These are phyloP conservation scores for Euphrasia confusa DNA, from an alignment of 257 asterid species.

Conservation along the genomic window DNA sequence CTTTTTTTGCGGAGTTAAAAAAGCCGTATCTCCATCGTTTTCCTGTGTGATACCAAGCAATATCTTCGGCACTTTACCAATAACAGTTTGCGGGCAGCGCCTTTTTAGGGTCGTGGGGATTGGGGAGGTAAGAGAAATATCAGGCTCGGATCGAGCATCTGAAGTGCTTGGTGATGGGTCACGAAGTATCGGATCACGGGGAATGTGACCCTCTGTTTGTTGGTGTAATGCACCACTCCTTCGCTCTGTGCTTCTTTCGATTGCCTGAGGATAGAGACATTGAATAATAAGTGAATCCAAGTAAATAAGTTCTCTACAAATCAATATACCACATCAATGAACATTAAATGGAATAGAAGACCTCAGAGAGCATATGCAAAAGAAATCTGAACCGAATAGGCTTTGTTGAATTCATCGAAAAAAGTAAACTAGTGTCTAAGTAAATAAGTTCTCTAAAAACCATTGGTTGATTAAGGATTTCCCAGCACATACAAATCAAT, in stretches of 20 bases:
- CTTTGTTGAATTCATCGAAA: too few relatives aligned
- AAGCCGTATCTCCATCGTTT: conserved; percentile 29
- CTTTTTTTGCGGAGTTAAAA: conserved; percentile 61
- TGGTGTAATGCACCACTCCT: conserved; percentile 31
- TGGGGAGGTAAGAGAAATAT: conserved; percentile 34
- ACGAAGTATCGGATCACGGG: background rate
- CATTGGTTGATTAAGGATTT: too few relatives aligned
- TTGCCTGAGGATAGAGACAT: conserved; percentile 34
- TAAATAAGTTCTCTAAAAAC: too few relatives aligned
- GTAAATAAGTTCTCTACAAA: too few relatives aligned
- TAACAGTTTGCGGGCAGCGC: conserved; percentile 30
- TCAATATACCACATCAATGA: too few relatives aligned
- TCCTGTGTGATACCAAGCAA: conserved; percentile 51
- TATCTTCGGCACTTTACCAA: conserved; percentile 58
- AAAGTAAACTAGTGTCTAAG: too few relatives aligned
- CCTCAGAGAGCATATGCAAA: too few relatives aligned
- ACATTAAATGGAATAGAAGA: too few relatives aligned
- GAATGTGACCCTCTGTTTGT: conserved; percentile 33
- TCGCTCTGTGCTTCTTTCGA: conserved; percentile 53
- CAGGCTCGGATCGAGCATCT: conserved; percentile 32
- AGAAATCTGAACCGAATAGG: too few relatives aligned
- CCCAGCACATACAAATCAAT: too few relatives aligned
- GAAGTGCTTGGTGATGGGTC: too few relatives aligned
- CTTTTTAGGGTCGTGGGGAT: conserved; percentile 25
- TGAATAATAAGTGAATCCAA: too few relatives aligned